Base-by-base conservation (phyloP, 1,284 basidiomycete genomes). In the Polyporus tsugae region DNA sequence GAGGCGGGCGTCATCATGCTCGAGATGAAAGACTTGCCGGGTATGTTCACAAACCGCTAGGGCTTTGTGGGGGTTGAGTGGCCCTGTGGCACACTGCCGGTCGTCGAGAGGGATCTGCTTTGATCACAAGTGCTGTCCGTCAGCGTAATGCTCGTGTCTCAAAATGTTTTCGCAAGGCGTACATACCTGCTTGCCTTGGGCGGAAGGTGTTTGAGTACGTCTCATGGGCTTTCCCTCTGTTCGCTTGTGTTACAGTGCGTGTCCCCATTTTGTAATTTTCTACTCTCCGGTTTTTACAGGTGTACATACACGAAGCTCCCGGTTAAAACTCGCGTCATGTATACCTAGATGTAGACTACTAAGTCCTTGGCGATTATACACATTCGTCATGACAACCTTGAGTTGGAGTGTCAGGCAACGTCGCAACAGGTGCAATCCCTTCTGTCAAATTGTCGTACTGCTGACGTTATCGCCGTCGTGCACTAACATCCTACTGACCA, bases 1-100 rank as follows among this genome's bases (percentile, higher is more conserved):
- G 87, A 90, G 73, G 86, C 86, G 9, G 90, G 90, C 9, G 90
- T 89, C 22, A 81, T 84, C 75, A 61, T 91, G 53, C 78, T 92
- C 66, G 88, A 90, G 41, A 90, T 91, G 89, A 84, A 85, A 75
- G 87, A 89, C 75, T 74, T 90, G 25, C 82, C 82, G 13, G 82
- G 82, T 35, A 81, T 91, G 60, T 91, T 91, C 75, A 82, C 82
- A 62, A 82, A 86, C 53, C 72, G 75, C 11, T 78, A 64, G 66
- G 44, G 29, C 35, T 4, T 25, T 29, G 41, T 19, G n/a, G 57
- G 57, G 57, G 33, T 33, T 35, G 57, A 38, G n/a, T 58, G 57
- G 57, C 10, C 36, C 36, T 38, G 36, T n/a, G 57, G 19, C 36
- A 25, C 36, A 58, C n/a, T 5, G 4, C n/a, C 33, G 11, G 35